Base-by-base conservation (phyloP, 176 grass and related monocot genomes). In the Tillandsia leiboldiana region DNA sequence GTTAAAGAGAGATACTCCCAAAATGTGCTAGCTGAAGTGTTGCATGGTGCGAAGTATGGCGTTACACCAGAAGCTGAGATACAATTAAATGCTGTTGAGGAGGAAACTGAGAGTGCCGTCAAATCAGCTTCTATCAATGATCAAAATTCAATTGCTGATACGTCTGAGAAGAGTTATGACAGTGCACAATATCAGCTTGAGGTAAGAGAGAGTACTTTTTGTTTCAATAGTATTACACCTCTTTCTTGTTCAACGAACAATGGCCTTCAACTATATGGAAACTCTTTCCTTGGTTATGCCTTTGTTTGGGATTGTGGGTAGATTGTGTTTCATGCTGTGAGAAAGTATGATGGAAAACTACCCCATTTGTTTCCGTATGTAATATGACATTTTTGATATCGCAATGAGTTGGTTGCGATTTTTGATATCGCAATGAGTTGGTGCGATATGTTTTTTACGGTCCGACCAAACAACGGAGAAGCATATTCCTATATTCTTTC, bases 61-160 rank as follows among this genome's bases (percentile, higher is more conserved):
- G 51, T 67, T 66, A 15, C 68, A 72, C 70, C 56, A 63, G 75
- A 76, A 61, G 18, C 66, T 75, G 17, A 64, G 71, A 15, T 80
- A 56, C 87, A 66, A 63, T 81, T 96, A 65, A 77, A 87, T 79
- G 58, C 51, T 48, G 75, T 96, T 69, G 70, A 63, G 11, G 92
- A 96, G 68, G 91, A 88, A 80, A 79, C 70, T 82, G 93, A 87
- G 26, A 78, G 56, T 87, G 88, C 89, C 49, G 71, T 20, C 79
- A 84, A 88, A 77, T 80, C 59, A 74, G 53, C 77, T 67, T 87
- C 88, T 51, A 64, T 61, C 68, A 91, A n/a, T 51, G 82, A 87
- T 10, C 65, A 63, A 65, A 77, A 71, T 81, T 76, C 67, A 69
- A 61, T 73, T 50, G 65, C 72, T 75, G 82, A 73, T 85, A 78